phyloP scores from a whole-genome alignment of 805 yeast genomes.

The Starmerella bacillaris region DNA sequence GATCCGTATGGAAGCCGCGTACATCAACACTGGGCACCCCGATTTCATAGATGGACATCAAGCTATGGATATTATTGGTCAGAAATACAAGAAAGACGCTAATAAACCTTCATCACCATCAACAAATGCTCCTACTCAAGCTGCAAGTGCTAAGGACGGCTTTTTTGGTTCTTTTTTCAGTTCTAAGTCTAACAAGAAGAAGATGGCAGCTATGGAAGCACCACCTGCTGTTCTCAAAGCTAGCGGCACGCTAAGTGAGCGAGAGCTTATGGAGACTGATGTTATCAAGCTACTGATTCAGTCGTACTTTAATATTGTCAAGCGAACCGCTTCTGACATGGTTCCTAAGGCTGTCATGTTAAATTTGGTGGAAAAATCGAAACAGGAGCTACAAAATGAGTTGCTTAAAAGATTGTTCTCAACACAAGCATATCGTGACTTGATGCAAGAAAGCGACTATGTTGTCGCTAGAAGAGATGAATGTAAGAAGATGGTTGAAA shows the following conservation, averaged over 20 bases:
- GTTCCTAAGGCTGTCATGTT: constrained; percentile 93
- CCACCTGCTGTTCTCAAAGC: constrained; percentile 93
- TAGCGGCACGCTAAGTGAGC: constrained; percentile 77
- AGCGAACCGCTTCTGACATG: constrained; percentile 80
- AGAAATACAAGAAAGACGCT: constrained; percentile 44
- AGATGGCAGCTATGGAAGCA: constrained; percentile 88
- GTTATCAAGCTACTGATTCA: constrained; percentile 82
- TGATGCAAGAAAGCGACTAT: constrained; percentile 78
- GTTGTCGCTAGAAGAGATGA: constrained; percentile 91
- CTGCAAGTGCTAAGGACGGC: constrained; percentile 28
- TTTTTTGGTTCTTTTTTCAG: constrained; percentile 93
- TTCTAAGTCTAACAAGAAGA: constrained; percentile 58
- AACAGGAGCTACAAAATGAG: constrained; percentile 78
- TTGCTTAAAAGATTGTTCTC: constrained; percentile 73
- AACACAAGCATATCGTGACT: constrained; percentile 44
- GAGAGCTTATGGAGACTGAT: constrained; percentile 93
- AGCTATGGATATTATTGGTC: constrained; percentile 85
- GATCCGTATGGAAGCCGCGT: constrained; percentile 73
- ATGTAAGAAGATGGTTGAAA: constrained; percentile 88
- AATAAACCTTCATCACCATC: too few species aligned
- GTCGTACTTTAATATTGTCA: constrained; percentile 81
- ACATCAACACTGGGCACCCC: constrained; percentile 95
- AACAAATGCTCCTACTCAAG: constrained; percentile 70
- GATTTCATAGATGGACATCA: constrained; percentile 87
- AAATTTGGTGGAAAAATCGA: constrained; percentile 68